Base-by-base conservation (phyloP, 192 early-diverging fungal genomes). In the Rhizoclosmatium globosum region DNA sequence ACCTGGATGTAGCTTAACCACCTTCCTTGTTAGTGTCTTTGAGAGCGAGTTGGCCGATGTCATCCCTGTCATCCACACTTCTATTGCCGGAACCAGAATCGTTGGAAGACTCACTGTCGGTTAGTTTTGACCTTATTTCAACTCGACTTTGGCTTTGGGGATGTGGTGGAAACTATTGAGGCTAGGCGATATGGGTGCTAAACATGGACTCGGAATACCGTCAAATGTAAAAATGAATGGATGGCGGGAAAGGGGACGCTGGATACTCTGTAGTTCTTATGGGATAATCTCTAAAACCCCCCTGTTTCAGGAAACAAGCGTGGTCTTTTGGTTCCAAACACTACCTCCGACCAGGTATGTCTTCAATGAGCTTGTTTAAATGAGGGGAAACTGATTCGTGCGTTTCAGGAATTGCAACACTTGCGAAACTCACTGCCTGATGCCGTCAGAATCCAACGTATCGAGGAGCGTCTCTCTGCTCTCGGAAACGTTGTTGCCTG, bases 401-500 rank as follows among this genome's bases (percentile, higher is more conserved):
- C 9, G 9, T 58, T 58, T 13, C 83, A 89, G 74, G 98, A 99
- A 84, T 90, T 99, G 62, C 97, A 98, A 83, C 98, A 99, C 79
- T 84, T 99, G 60, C 88, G 98, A 67, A 99, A 99, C 86, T 95
- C 96, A 46, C 88, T 99, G 23, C 97, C 98, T 7, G 98, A 99
- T 58, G 84, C 85, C 17, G 94, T 99, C 31, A 89, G 90, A 41
- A 94, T 99, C 82, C 98, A 99, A 86, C 93, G 98, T 53, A 93
- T 99, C 17, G 98, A 99, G 85, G 98, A 99, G 87, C 92, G 98
- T 45, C 87, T 99, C 45, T 97, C 96, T 44, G 98, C 98, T 38
- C 87, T 99, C 39, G 98, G 98, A 60, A 99, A 99, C 85, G 98
- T 99, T 21, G 97, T 99, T 89, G 96, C 95, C 23, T 99, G 98